Evolutionary conservation across 306 rosid species (phyloP), one percentile per base, ranked within the genome.

Genomic region (Lithocarpus polystachyus): DNA sequence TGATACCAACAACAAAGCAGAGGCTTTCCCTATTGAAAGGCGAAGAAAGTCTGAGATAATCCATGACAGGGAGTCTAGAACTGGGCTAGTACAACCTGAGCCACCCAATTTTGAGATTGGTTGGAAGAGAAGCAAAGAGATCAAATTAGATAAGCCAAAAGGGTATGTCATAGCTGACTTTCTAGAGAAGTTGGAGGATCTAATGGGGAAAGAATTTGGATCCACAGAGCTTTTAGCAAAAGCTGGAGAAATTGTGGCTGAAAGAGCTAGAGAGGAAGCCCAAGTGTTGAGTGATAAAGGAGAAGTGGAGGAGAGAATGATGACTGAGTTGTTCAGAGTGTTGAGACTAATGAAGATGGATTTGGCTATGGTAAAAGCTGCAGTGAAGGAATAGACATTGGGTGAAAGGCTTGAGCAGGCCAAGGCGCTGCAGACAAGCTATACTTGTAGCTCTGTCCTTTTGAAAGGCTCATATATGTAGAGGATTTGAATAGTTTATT

Each of bases 341-440:
- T 83, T 92, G 96, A 94, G 77, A 83, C 71, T 92, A 72, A 80
- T 92, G 92, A 97, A 94, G 62, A 94, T 94, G 98, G 97, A 92
- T 75, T 82, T 94, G 88, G 94, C 89, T 0, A 92, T 94, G 97
- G 93, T 94, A 0, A 94, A 92, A 69, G 97, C 91, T 65, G 84
- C 97, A 1, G 93, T 82, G 3, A 89, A 94, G 89, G 98, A 92
- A 13, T 97, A 94, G 40, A 94, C 97, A 0, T 56, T 90, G 79
- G 51, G 33, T 28, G 90, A 90, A 85, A 91, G 98, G 79, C 92
- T 94, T 77, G 80, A 81, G 73, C 92, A 86, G 75, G 98, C 97
- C n/a, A 92, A 88, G 84, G 93, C 94, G 97, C 86, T 94, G 98
- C 88, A 92, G 97, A 89, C 98, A 94, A 87, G 97, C 98, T 71